A percentile compares a stretch with the other conserved stretches of the same genome.
Conservation (phyloP, 306 rosid species). For the Rosa lucieae region DNA sequence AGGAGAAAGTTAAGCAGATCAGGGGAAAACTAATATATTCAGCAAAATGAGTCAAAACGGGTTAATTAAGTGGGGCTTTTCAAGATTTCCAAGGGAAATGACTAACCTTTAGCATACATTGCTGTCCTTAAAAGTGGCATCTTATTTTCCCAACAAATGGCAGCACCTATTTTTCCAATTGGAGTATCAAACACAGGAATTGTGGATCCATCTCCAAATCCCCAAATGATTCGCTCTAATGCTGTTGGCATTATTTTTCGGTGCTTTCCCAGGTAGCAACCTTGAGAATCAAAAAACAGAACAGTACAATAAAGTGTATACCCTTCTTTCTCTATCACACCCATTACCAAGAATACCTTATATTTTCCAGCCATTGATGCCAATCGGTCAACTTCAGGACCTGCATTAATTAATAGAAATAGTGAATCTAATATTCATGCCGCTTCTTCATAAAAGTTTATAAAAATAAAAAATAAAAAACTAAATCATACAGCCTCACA, state of each 20-base stretch:
- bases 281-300: conserved; percentile 86
- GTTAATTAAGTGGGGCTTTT: not conserved
- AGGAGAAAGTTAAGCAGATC: not conserved
- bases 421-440: not conserved
- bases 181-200: conserved; percentile 89
- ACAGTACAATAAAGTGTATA: conserved; percentile 87
- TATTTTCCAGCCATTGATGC: conserved; percentile 96
- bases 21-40: not conserved
- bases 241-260: conserved; percentile 90
- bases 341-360: conserved; percentile 78
- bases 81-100: not conserved
- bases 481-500: too few species aligned
- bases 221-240: conserved; percentile 85
- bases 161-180: conserved; percentile 90
- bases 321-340: conserved; percentile 92
- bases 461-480: too few species aligned
- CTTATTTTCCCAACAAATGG: conserved; percentile 90
- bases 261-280: conserved; percentile 87
- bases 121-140: conserved; percentile 94
- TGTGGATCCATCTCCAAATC: conserved; percentile 95
- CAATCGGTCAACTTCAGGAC: conserved; percentile 89
- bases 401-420: conserved; percentile 34
- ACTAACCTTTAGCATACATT: conserved; percentile 90
- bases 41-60: not conserved
- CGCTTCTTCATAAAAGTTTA: not conserved